A percentile compares a stretch with the other conserved stretches of the same genome.
These are phyloP conservation scores for Pseudonitzschia pungens DNA, from an alignment of 108 stramenopile species.

Conservation along the genomic window DNA sequence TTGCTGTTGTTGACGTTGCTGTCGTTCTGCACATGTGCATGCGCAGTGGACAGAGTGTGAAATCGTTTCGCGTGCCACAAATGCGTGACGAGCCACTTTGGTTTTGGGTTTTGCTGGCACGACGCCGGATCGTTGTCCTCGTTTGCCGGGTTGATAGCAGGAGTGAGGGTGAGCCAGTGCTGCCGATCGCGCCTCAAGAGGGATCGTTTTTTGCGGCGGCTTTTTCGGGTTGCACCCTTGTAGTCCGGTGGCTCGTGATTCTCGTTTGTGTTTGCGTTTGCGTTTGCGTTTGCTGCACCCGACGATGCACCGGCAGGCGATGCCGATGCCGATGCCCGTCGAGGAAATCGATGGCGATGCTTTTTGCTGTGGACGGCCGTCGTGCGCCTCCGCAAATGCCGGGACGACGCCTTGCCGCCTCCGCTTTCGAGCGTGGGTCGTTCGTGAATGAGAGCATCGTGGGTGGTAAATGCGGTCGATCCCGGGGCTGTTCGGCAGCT, in stretches of 20 bases:
- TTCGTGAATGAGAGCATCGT: background rate
- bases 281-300: too few species aligned
- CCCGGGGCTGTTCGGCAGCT: background rate
- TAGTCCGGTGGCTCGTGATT: background rate
- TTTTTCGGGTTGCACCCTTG: conserved; percentile 17
- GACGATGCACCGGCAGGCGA: background rate
- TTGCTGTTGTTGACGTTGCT: background rate
- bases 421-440: conserved; percentile 38
- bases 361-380: conserved; percentile 53
- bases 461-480: background rate
- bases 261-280: too few species aligned
- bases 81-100: conserved; percentile 73
- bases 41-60: conserved; percentile 46
- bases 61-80: conserved; percentile 87
- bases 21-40: too few species aligned
- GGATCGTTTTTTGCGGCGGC: conserved; percentile 17
- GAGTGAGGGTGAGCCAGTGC: conserved; percentile 31
- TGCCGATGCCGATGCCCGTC: background rate
- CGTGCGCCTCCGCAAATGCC: conserved; percentile 78
- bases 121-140: conserved; percentile 12
- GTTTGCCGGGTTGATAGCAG: background rate
- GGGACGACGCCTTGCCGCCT: conserved; percentile 65
- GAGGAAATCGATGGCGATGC: conserved; percentile 60
- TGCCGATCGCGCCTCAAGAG: conserved; percentile 24
- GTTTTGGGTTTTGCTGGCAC: conserved; percentile 7